Evolutionary conservation across 306 rosid genomes (phyloP).

Genomic region (Inga leiocalycina): DNA sequence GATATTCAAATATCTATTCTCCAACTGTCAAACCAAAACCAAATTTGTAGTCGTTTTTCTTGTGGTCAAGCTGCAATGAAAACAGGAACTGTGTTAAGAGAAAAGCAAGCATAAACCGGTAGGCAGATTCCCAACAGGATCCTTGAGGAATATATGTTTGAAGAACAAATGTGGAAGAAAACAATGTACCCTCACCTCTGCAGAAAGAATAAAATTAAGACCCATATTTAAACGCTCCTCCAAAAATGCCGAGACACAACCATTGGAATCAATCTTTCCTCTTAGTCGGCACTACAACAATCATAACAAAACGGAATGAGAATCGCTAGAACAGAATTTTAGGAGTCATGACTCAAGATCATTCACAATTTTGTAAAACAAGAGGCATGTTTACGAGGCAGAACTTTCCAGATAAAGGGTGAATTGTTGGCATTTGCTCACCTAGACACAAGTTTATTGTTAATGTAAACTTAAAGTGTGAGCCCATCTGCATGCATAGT

Average conservation of each 20-base stretch:
- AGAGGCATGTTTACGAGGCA: background rate
- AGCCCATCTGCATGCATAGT: background rate
- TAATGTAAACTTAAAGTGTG: background rate
- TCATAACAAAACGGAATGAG: slow-evolving; percentile 31
- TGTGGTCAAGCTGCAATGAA: slow-evolving; percentile 81
- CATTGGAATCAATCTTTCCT: slow-evolving; percentile 24
- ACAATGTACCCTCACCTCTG: slow-evolving; percentile 41
- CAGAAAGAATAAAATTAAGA: slow-evolving; percentile 59
- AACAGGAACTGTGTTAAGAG: slow-evolving; percentile 23
- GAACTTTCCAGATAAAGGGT: background rate
- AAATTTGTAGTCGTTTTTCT: slow-evolving; percentile 94
- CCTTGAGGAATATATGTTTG: no score
- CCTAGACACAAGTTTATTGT: background rate
- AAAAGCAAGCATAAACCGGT: background rate
- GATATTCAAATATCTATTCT: slow-evolving; percentile 53
- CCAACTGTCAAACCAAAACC: slow-evolving; percentile 98
- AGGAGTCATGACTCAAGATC: background rate
- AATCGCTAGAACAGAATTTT: background rate
- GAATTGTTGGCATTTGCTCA: background rate
- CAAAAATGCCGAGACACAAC: slow-evolving; percentile 57
- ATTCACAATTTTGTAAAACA: background rate
- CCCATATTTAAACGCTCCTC: slow-evolving; percentile 83
- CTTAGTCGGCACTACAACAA: background rate
- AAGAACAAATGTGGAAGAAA: background rate
- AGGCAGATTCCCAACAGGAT: background rate